Base-by-base conservation (phyloP, 495 filamentous ascomycete genomes). In the Parachaetomium inaequale region DNA sequence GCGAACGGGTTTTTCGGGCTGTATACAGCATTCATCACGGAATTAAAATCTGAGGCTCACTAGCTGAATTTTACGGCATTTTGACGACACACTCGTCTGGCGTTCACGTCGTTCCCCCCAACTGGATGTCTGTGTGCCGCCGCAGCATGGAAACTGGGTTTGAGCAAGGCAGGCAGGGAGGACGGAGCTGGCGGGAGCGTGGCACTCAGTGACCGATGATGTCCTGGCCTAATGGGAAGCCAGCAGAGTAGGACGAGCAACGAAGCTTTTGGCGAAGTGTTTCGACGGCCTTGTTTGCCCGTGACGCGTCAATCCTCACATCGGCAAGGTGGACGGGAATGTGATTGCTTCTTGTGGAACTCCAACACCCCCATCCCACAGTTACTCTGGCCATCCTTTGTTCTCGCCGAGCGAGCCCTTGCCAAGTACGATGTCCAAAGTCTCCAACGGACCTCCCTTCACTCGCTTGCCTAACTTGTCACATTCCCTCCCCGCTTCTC, bases 1-100 rank as follows among this genome's bases (percentile, higher is more conserved):
- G 76, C 73, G 72, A 76, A 76, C 68, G 73, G 74, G 66, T 75
- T 72, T 63, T 61, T 72, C 71, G 75, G 72, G 75, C 73, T 78
- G 76, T 75, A 74, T 66, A 71, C 76, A 76, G 74, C 75, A 76
- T 73, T 62, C 57, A 67, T 70, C 71, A 61, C 62, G 68, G 68
- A 70, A 73, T n/a, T 69, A 65, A 72, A 66, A 64, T 67, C 62
- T 62, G 63, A 68, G 68, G 69, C 69, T 72, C 63, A 67, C 69
- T 68, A 68, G 68, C 70, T 71, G 70, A 73, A 72, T 64, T 73
- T 68, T 34, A 71, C 66, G 72, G 70, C 72, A 68, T 62, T 63
- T 66, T 60, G 66, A 72, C 68, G 68, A 67, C 56, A 64, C 34
- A 40, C 51, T 34, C 52, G 58, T 60, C 58, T 55, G 58, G 50